phyloP scores from a whole-genome alignment of 2,329 filamentous ascomycete species.

The Botryosphaeria dothidea region DNA sequence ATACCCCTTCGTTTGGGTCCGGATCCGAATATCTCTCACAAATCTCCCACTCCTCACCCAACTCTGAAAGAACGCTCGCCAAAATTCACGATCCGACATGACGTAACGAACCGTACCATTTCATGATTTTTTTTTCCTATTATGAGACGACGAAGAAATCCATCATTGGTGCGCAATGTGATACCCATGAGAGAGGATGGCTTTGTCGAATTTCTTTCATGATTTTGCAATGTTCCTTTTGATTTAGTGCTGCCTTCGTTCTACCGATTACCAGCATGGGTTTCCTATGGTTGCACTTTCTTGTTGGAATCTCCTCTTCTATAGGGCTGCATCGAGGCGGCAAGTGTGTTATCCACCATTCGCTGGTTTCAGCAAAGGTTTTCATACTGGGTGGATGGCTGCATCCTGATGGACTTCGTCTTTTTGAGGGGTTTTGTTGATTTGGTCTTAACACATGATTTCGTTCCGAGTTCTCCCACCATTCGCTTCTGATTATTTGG shows the following conservation, averaged over 20 bases:
- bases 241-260: background rate
- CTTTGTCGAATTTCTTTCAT: conserved; percentile 24
- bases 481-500: background rate
- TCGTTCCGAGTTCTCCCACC: background rate
- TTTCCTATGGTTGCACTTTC: conserved; percentile 1
- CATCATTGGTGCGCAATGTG: conserved; percentile 30
- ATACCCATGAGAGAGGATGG: conserved; percentile 31
- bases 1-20: conserved; percentile 24
- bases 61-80: conserved; percentile 4
- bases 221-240: background rate
- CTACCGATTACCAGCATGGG: conserved; percentile 1
- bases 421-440: background rate
- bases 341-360: conserved; percentile 1
- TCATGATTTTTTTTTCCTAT: conserved; percentile 21
- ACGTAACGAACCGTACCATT: conserved; percentile 20
- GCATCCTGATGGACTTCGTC: background rate
- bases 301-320: background rate
- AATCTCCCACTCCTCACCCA: background rate
- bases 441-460: background rate
- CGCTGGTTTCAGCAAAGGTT: conserved; percentile 8
- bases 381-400: conserved; percentile 6
- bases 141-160: conserved; percentile 27
- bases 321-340: conserved; percentile 3
- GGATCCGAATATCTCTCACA: conserved; percentile 12
- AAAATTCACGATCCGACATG: conserved; percentile 19